Base-by-base conservation (phyloP, 176 grass and related monocot genomes). In the Musa itinerans region DNA sequence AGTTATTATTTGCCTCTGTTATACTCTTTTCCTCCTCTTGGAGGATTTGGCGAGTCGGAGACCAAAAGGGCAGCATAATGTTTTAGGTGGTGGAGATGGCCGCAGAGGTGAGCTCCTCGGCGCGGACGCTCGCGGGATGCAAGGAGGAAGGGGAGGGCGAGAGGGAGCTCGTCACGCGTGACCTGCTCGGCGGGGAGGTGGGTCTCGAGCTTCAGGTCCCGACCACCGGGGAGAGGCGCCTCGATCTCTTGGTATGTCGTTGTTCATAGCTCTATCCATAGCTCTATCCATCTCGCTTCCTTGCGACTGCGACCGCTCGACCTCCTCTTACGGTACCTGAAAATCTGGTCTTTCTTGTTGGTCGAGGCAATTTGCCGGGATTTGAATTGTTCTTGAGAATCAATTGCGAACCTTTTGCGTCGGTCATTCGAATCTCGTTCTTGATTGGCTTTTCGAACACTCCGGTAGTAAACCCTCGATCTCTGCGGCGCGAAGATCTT, bases 151-250 rank as follows among this genome's bases (percentile, higher is more conserved):
- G 57, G 17, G 57, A 76, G 58, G 65, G 66, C 3, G 57, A 78
- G 74, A 57, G 76, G 73, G 89, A 96, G 74, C 87, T 92, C 70
- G 86, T 96, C 20, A 96, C 93, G 14, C 62, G 93, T 52, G 93
- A 96, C 78, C 87, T 96, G 48, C 89, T 96, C 68, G 89, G 93
- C 69, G 87, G 87, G 73, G 83, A 87, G 23, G 73, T 80, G 72
- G 78, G 76, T 80, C 83, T 76, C 68, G 83, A 69, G 57, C 66
- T 76, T 50, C 43, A 29, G 52, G 29, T 85, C 21, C 71, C 64
- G 21, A 68, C 72, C 25, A 72, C 29, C 11, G 16, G 16, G 53
- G 53, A 80, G 24, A 75, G 59, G 20, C 24, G 80, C 56, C 10
- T 65, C 82, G 76, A 83, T 87, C 76, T 63, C 23, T 53, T n/a